phyloP scores from a whole-genome alignment of 257 asterid genomes.

The Plantago elongata region DNA sequence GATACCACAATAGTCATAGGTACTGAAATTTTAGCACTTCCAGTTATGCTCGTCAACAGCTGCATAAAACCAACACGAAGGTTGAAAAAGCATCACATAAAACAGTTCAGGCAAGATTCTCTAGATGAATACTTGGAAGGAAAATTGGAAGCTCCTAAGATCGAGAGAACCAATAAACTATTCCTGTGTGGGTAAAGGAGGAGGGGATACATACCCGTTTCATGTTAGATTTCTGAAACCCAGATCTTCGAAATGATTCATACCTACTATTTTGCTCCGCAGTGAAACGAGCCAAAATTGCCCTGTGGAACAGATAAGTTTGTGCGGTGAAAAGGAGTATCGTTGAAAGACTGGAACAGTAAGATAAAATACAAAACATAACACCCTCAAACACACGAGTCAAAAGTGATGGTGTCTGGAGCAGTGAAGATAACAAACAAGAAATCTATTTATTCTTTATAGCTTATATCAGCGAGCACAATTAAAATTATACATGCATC shows the following conservation, averaged over 20 bases:
- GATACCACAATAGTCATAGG: constrained; percentile 85
- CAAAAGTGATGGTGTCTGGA: too few relatives aligned
- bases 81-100: constrained; percentile 11
- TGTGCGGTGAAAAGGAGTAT: constrained; percentile 9
- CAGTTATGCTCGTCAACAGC: constrained; percentile 67
- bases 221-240: constrained; percentile 85
- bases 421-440: too few relatives aligned
- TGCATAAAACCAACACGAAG: constrained; percentile 26
- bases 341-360: not conserved
- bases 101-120: not conserved
- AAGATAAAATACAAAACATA: not conserved
- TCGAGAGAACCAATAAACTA: not conserved
- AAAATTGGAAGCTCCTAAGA: not conserved
- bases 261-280: constrained; percentile 88
- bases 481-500: too few relatives aligned
- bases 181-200: not conserved
- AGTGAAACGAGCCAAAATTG: constrained; percentile 69
- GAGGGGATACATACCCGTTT: constrained; percentile 51
- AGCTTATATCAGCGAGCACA: too few relatives aligned
- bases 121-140: not conserved
- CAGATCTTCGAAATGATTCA: constrained; percentile 84
- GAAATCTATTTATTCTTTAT: too few relatives aligned
- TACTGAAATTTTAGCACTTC: constrained; percentile 67
- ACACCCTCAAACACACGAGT: not conserved
- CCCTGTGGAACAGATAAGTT: constrained; percentile 36